These are phyloP conservation scores for Metschnikowia colocasiae DNA, from an alignment of 805 yeast species.

Conservation along the genomic window DNA sequence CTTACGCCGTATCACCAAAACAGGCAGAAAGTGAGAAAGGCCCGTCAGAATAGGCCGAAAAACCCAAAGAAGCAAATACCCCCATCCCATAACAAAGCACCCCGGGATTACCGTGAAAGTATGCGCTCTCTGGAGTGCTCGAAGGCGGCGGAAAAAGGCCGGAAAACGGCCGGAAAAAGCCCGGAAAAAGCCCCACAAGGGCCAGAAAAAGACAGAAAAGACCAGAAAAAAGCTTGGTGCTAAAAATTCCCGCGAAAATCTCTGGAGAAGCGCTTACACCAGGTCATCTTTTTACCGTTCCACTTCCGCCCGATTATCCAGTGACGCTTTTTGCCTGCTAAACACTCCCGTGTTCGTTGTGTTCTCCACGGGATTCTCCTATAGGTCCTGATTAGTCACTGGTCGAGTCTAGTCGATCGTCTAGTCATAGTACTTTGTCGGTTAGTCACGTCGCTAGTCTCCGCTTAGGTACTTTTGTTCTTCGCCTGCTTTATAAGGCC, in stretches of 20 bases:
- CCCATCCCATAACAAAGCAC: too few species aligned
- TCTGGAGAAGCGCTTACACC: not conserved
- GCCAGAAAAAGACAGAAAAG: not conserved
- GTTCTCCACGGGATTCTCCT: conserved; percentile 1
- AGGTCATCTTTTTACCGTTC: conserved; percentile 1
- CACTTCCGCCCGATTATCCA: not conserved
- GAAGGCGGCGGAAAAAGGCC: too few species aligned
- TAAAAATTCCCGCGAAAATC: not conserved
- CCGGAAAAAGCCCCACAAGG: not conserved
- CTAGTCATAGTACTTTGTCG: not conserved
- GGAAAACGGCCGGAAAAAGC: too few species aligned
- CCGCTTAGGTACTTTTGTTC: too few species aligned
- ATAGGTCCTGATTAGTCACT: not conserved
- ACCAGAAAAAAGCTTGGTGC: not conserved
- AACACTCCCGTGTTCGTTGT: conserved; percentile 1
- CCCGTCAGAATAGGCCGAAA: too few species aligned
- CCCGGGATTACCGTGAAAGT: too few species aligned
- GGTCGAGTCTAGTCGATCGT: not conserved
- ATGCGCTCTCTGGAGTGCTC: too few species aligned
- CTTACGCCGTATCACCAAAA: too few species aligned
- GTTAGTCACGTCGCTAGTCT: not conserved
- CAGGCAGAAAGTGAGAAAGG: too few species aligned
- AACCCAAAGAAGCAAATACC: too few species aligned
- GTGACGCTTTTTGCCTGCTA: not conserved
- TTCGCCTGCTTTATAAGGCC: too few species aligned